phyloP scores from a whole-genome alignment of 371 early-diverging fungal genomes.

The Mortierella sp. region DNA sequence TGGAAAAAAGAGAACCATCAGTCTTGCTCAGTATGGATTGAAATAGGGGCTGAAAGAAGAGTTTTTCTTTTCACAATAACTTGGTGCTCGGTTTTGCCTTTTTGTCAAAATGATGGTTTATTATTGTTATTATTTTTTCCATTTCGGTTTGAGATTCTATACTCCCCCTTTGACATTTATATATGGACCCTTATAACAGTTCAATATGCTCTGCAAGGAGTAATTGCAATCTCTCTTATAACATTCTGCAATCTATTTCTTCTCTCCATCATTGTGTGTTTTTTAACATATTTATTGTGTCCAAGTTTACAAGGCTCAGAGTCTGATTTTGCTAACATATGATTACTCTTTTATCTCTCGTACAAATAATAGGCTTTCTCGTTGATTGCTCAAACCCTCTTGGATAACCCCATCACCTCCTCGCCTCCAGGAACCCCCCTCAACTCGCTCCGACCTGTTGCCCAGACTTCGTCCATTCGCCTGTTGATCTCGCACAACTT shows the following conservation, averaged over 20 bases:
- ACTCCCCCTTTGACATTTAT: no score
- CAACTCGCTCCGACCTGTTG: conserved; percentile 49
- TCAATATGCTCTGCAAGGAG: background rate
- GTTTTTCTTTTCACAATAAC: no score
- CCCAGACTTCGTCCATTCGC: conserved; percentile 69
- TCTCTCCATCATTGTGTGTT: background rate
- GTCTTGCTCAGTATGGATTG: no score
- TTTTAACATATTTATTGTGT: background rate
- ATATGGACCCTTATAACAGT: no score
- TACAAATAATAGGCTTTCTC: conserved; percentile 72
- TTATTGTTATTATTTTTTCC: no score
- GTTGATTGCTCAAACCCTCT: conserved; percentile 83
- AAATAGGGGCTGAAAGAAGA: no score
- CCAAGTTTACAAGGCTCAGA: background rate
- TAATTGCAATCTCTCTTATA: background rate
- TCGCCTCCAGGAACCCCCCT: conserved; percentile 63
- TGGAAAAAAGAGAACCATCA: background rate
- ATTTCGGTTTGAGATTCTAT: no score
- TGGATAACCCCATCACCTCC: conserved; percentile 80
- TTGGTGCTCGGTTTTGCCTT: no score
- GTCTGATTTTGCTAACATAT: conserved; percentile 9
- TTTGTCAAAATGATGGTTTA: no score
- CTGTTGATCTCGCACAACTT: conserved; percentile 84
- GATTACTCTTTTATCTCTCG: background rate
- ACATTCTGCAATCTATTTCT: background rate